phyloP scores from a whole-genome alignment of 108 stramenopile species.

The Fistulifera solaris region DNA sequence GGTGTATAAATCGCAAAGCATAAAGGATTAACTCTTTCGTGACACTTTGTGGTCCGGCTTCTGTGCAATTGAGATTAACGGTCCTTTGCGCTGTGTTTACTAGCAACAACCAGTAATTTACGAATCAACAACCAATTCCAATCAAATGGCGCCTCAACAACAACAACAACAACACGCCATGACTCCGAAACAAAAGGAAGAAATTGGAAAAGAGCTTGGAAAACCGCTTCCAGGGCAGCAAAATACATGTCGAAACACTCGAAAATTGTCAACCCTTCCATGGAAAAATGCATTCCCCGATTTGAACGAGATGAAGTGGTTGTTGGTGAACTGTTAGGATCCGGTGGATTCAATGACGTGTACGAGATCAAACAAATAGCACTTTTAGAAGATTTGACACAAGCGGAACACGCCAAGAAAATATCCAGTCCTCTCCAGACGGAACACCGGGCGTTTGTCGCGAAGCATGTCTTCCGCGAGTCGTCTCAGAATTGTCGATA shows the following conservation, averaged over 20 bases:
- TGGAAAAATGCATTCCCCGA: constrained; percentile 51
- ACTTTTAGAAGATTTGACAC: constrained; percentile 20
- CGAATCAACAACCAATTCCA: no score
- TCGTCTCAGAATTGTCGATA: constrained; percentile 38
- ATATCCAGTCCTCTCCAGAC: constrained; percentile 37
- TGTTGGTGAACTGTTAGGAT: constrained; percentile 55
- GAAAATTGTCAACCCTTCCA: constrained; percentile 40
- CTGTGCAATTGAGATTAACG: no score
- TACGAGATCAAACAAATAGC: constrained; percentile 44
- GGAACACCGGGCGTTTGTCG: constrained; percentile 31
- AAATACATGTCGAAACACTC: constrained; percentile 53
- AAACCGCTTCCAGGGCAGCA: constrained; percentile 42
- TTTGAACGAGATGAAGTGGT: constrained; percentile 52
- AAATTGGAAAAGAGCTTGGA: constrained; percentile 49
- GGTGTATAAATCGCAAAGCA: no score
- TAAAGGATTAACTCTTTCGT: no score
- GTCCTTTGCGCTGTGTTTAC: no score
- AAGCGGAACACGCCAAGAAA: constrained; percentile 36
- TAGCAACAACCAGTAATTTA: no score
- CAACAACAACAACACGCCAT: no score
- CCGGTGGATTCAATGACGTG: constrained; percentile 75
- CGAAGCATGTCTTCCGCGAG: constrained; percentile 40
- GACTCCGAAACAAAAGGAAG: constrained; percentile 8
- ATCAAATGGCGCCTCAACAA: no score
- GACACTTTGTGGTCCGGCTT: no score